These are phyloP conservation scores for Closterium sp. DNA, from an alignment of 139 green algal species.

Conservation along the genomic window DNA sequence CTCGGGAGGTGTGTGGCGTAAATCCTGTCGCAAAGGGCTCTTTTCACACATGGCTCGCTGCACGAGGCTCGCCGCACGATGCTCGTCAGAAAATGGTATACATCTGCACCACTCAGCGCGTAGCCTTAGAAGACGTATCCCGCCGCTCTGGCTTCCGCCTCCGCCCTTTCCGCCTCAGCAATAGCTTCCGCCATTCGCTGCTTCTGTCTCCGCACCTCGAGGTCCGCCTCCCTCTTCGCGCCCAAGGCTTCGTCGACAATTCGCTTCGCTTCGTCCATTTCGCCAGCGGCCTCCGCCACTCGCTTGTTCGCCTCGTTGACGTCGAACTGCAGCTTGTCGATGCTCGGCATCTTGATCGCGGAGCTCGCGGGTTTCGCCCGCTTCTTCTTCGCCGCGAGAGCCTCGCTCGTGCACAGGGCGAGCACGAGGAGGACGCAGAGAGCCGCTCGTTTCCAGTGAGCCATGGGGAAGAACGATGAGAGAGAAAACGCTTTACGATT, in stretches of 20 bases:
- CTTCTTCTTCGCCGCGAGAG: not conserved
- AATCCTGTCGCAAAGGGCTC: no score
- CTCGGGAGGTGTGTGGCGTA: no score
- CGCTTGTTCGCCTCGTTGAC: not conserved
- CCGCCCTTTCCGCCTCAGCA: not conserved
- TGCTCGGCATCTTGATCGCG: not conserved
- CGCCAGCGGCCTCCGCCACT: not conserved
- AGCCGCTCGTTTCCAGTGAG: not conserved
- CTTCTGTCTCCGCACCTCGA: not conserved
- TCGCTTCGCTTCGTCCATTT: not conserved
- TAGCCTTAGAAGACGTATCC: not conserved
- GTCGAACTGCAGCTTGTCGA: not conserved
- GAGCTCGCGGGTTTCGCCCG: not conserved
- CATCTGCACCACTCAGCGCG: not conserved
- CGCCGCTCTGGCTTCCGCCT: not conserved
- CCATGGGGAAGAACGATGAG: not conserved
- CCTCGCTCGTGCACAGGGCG: not conserved
- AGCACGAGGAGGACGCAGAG: not conserved
- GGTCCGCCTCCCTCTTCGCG: not conserved
- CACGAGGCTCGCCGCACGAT: no score
- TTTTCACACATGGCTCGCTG: no score
- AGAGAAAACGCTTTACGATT: not conserved
- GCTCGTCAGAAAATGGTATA: no score
- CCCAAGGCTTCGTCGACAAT: not conserved
- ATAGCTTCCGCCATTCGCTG: not conserved